These are phyloP conservation scores for Gossypium davidsonii DNA, from an alignment of 441 rosid species.

Conservation along the genomic window DNA sequence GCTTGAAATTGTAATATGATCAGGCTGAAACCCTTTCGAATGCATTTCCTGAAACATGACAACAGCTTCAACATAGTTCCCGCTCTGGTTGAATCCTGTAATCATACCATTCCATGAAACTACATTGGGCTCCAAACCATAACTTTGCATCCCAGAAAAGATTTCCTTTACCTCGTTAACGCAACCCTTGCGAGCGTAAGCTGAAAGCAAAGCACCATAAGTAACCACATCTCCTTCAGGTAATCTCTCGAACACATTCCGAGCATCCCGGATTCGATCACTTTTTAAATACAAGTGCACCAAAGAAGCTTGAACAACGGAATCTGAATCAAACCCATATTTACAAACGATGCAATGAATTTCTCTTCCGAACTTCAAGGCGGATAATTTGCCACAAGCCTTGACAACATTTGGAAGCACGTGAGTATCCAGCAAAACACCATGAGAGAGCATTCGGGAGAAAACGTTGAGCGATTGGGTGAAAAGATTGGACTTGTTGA, in stretches of 20 bases:
- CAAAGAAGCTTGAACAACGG: conserved; percentile 42
- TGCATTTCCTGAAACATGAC: conserved; percentile 42
- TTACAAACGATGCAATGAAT: conserved; percentile 33
- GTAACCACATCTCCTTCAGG: conserved; percentile 38
- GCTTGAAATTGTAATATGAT: conserved; percentile 40
- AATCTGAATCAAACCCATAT: conserved; percentile 35
- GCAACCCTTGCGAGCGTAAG: conserved; percentile 42
- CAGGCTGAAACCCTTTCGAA: conserved; percentile 35
- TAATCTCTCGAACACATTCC: conserved; percentile 42
- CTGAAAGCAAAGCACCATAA: conserved; percentile 49
- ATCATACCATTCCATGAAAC: conserved; percentile 61
- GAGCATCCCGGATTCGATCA: conserved; percentile 34
- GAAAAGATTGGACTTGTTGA: conserved; percentile 33
- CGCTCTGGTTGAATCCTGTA: conserved; percentile 53
- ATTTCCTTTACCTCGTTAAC: conserved; percentile 33
- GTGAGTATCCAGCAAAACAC: conserved; percentile 35
- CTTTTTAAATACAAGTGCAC: conserved; percentile 43
- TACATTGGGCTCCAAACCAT: conserved; percentile 35
- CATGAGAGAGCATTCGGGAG: conserved; percentile 45
- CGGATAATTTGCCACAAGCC: conserved; percentile 43
- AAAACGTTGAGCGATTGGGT: conserved; percentile 31
- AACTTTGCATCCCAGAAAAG: conserved; percentile 28
- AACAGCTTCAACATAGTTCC: conserved; percentile 35
- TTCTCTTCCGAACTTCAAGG: conserved; percentile 31
- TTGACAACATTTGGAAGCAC: conserved; percentile 47